phyloP scores from a whole-genome alignment of 805 yeast species.

The Geotrichum ghanense region DNA sequence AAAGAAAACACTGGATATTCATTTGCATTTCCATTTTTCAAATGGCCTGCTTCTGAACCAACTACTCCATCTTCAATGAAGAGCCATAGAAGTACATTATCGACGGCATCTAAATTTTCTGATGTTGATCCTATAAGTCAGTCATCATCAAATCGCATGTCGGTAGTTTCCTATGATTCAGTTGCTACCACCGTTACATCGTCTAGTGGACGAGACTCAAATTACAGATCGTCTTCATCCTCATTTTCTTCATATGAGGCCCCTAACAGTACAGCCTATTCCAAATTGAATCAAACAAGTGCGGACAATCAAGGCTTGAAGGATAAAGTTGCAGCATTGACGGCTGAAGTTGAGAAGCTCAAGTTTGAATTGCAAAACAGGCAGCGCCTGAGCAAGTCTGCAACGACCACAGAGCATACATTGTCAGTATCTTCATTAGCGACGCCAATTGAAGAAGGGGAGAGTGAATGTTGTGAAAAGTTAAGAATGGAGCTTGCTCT shows the following conservation, averaged over 20 bases:
- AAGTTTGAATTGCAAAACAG: background rate
- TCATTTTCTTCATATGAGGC: slow-evolving; percentile 2
- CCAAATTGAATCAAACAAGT: background rate
- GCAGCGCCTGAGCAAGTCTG: background rate
- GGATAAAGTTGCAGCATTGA: background rate
- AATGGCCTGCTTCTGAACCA: slow-evolving; percentile 1
- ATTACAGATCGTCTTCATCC: background rate
- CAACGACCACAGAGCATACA: background rate
- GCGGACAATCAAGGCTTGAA: background rate
- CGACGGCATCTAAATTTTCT: background rate
- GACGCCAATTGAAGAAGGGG: background rate
- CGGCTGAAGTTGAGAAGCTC: background rate
- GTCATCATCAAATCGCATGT: background rate
- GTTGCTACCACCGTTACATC: background rate
- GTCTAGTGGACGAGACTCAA: background rate
- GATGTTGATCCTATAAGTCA: background rate
- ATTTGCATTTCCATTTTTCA: background rate
- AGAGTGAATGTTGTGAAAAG: slow-evolving; percentile 16
- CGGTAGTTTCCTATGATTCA: background rate
- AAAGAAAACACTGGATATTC: background rate
- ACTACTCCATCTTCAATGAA: background rate
- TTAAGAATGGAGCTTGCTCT: slow-evolving; percentile 21
- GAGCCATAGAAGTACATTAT: background rate
- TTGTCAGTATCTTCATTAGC: too few species aligned
- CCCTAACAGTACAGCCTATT: background rate